Evolutionary conservation across 305 asterid genomes (phyloP).

Genomic region (Stenogyne calaminthoides): DNA sequence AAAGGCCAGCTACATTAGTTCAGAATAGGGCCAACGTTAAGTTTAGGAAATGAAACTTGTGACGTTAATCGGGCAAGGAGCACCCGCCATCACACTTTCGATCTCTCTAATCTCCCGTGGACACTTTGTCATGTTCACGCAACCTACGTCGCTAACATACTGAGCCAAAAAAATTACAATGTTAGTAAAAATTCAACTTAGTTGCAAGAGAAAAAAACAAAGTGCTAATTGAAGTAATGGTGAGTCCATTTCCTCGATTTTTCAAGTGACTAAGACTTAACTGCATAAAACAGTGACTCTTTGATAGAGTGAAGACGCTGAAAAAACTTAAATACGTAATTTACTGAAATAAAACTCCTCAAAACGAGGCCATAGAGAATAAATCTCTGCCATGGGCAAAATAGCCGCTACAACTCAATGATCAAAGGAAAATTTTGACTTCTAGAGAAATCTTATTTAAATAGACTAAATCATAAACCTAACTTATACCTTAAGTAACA

Average conservation of each 20-base stretch:
- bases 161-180: conserved; percentile 27
- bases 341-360: too few relatives aligned
- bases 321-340: too few relatives aligned
- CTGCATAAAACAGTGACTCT: not conserved
- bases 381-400: too few relatives aligned
- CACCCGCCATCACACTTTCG: conserved; percentile 95
- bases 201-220: not conserved
- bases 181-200: not conserved
- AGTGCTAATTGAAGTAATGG: too few relatives aligned
- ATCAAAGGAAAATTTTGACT: too few relatives aligned
- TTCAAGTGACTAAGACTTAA: not conserved
- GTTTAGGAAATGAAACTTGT: conserved; percentile 32
- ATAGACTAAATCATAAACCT: too few relatives aligned
- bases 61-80: conserved; percentile 68
- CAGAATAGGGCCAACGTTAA: conserved; percentile 22
- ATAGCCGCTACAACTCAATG: too few relatives aligned
- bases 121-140: conserved; percentile 83
- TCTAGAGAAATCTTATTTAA: too few relatives aligned
- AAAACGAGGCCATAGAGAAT: too few relatives aligned
- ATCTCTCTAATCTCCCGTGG: conserved; percentile 83
- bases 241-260: not conserved
- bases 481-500: too few relatives aligned
- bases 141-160: conserved; percentile 70
- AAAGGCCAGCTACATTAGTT: not conserved
- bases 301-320: too few relatives aligned